These are phyloP conservation scores for Cladophialophora yegresii DNA, from an alignment of 2,329 filamentous ascomycete genomes.

Conservation along the genomic window DNA sequence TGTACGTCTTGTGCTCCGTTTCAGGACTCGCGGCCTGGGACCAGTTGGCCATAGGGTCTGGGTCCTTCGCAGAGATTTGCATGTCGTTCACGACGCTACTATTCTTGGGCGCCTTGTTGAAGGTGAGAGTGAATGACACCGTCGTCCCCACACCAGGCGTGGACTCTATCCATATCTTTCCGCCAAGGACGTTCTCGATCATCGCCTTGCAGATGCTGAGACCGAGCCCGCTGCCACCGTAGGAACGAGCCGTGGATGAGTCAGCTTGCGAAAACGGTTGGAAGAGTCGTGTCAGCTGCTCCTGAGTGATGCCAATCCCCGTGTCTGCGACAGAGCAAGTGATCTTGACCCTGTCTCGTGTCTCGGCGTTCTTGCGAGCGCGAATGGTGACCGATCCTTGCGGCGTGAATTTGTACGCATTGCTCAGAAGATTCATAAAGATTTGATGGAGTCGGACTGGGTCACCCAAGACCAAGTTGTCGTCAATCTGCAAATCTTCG, in stretches of 20 bases:
- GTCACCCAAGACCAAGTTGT: constrained; percentile 75
- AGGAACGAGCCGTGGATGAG: constrained; percentile 65
- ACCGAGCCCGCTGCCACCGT: constrained; percentile 56
- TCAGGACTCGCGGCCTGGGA: constrained; percentile 49
- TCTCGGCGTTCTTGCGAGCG: constrained; percentile 44
- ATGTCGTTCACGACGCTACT: constrained; percentile 55
- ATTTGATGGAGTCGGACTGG: constrained; percentile 73
- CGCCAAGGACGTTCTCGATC: constrained; percentile 63
- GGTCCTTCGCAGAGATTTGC: constrained; percentile 45
- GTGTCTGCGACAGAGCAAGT: constrained; percentile 61
- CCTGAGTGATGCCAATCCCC: constrained; percentile 65
- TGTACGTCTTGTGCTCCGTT: constrained; percentile 48
- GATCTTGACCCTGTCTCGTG: constrained; percentile 39
- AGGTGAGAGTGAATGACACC: constrained; percentile 73
- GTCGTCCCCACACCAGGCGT: constrained; percentile 58
- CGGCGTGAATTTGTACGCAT: constrained; percentile 64
- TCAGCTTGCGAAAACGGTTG: constrained; percentile 64
- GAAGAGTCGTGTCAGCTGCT: constrained; percentile 65
- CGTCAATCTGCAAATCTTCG: constrained; percentile 65
- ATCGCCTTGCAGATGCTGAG: constrained; percentile 65
- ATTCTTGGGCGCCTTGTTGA: constrained; percentile 75
- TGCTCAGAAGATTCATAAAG: constrained; percentile 65
- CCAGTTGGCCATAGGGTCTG: constrained; percentile 60
- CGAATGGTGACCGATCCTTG: constrained; percentile 54
- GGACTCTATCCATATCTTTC: constrained; percentile 61